Percentiles rank a stretch among this genome's conserved stretches.
Conservation (phyloP, 768 basidiomycete species). For the Flagelloscypha sp. region DNA sequence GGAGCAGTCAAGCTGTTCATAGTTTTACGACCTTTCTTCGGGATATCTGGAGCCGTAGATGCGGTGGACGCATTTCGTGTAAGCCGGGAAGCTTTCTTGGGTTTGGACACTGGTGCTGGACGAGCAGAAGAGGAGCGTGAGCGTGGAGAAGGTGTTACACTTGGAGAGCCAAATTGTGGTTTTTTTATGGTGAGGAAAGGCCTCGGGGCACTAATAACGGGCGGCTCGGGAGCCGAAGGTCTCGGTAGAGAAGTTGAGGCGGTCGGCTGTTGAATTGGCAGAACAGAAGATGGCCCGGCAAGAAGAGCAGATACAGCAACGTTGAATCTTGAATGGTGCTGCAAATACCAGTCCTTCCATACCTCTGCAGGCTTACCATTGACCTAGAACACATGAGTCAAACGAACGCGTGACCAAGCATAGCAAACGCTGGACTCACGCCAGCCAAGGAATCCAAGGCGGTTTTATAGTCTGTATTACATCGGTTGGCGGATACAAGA, state of each 20-base stretch:
- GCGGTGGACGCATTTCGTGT: constrained; percentile 14
- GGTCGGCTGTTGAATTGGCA: too few species aligned
- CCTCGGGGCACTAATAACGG: too few species aligned
- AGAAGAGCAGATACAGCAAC: constrained; percentile 22
- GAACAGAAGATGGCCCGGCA: too few species aligned
- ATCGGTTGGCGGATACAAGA: constrained; percentile 29
- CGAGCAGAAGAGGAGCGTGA: constrained; percentile 14
- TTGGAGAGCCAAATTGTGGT: too few species aligned
- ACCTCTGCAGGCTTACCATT: constrained; percentile 45
- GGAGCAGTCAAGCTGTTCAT: constrained; percentile 56
- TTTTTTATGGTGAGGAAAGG: too few species aligned
- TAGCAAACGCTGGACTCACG: constrained; percentile 28
- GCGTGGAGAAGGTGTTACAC: constrained; percentile 17
- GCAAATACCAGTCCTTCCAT: constrained; percentile 79
- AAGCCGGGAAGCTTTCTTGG: constrained; percentile 11
- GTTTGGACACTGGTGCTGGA: constrained; percentile 13
- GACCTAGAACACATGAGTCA: constrained; percentile 18
- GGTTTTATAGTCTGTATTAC: constrained; percentile 48
- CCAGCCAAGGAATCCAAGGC: constrained; percentile 63
- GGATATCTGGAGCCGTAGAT: constrained; percentile 17
- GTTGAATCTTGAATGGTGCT: constrained; percentile 57
- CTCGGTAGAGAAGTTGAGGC: too few species aligned
- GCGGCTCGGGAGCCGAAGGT: too few species aligned
- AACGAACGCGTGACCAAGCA: neutral
- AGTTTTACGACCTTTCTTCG: constrained; percentile 31